Evolutionary conservation across 2,329 filamentous ascomycete species (phyloP), one percentile per base, ranked within the genome.

Genomic region (Penicillium olsonii): DNA sequence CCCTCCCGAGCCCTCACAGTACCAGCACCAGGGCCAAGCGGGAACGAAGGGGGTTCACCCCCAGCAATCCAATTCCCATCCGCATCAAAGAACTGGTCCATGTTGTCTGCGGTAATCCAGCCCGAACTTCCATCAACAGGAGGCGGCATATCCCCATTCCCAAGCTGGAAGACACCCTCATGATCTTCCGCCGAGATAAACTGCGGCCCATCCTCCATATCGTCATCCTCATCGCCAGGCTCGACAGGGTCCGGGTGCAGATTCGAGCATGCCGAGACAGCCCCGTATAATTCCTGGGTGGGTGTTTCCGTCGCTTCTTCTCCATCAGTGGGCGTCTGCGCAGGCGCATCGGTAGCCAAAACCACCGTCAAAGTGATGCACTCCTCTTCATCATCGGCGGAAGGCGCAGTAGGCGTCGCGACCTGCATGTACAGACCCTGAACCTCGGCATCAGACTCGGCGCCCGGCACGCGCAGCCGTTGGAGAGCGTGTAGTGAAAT

Each of bases 51-150:
- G 44, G 64, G 63, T 45, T 81, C 66, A 58, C 74, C 51, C 66
- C 77, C 34, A 61, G 76, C 81, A 55, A 88, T 87, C 82, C 87
- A 92, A 65, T 92, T 91, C 2, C 90, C 90, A 8, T 91, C 81
- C 54, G 81, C 84, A 61, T 94, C 88, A 69, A 94, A 88, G 65
- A 84, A 95, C 59, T 95, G 83, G 56, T 87, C 78, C 67, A 95
- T 85, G 62, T 96, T 97, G 48, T 96, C 92, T 8, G 89, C 88
- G 14, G 92, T 97, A 65, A 97, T 78, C 76, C 75, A 78, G 8
- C 76, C 75, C 1, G 74, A 76, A 48, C 76, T 77, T 14, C 75
- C 75, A 29, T 71, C 73, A 61, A 78, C 68, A 3, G 76, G 71
- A 27, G 75, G 75, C 24, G 76, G 76, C 37, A 78, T 48, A 3